Conservation (phyloP, 2,329 filamentous ascomycete genomes). For the Verticillium dahliae region DNA sequence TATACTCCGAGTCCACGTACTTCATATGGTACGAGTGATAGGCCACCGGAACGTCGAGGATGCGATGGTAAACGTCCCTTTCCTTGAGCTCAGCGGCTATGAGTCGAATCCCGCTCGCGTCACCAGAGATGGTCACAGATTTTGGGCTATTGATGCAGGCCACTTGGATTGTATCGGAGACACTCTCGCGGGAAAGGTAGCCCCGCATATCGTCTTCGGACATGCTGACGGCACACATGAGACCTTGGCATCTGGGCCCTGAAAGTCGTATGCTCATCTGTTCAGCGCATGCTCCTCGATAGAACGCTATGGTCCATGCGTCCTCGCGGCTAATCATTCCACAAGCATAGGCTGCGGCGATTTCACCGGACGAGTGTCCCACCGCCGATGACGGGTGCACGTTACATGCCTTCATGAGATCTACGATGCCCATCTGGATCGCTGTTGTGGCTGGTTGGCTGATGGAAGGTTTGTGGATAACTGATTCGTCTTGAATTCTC, state of each 20-base stretch:
- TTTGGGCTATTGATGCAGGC: slow-evolving; percentile 38
- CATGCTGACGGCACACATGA: slow-evolving; percentile 35
- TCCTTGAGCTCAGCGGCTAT: slow-evolving; percentile 23
- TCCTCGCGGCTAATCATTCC: slow-evolving; percentile 25
- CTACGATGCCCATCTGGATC: slow-evolving; percentile 34
- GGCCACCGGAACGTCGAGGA: slow-evolving; percentile 29
- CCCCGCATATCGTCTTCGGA: slow-evolving; percentile 17
- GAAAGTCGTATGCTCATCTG: slow-evolving; percentile 16
- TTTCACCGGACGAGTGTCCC: slow-evolving; percentile 41
- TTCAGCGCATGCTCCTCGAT: slow-evolving; percentile 28
- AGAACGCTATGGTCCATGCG: slow-evolving; percentile 35
- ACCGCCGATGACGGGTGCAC: slow-evolving; percentile 27
- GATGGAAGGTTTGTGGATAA: slow-evolving; percentile 26
- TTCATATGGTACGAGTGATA: slow-evolving; percentile 41
- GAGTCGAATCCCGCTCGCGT: slow-evolving; percentile 19
- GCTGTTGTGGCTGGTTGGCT: slow-evolving; percentile 35
- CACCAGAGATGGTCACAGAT: slow-evolving; percentile 37
- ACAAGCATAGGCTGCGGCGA: slow-evolving; percentile 36
- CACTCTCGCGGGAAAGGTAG: slow-evolving; percentile 17
- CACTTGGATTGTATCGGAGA: slow-evolving; percentile 20
- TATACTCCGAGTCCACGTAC: slow-evolving; percentile 28
- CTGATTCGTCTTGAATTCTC: slow-evolving; percentile 15
- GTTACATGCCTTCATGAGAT: slow-evolving; percentile 26
- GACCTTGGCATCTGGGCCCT: slow-evolving; percentile 21
- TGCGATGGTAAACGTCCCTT: slow-evolving; percentile 24